Percentiles rank a stretch among this genome's conserved stretches.
phyloP scores from a whole-genome alignment of 139 green algal species.

The Edaphochlamys debaryana region DNA sequence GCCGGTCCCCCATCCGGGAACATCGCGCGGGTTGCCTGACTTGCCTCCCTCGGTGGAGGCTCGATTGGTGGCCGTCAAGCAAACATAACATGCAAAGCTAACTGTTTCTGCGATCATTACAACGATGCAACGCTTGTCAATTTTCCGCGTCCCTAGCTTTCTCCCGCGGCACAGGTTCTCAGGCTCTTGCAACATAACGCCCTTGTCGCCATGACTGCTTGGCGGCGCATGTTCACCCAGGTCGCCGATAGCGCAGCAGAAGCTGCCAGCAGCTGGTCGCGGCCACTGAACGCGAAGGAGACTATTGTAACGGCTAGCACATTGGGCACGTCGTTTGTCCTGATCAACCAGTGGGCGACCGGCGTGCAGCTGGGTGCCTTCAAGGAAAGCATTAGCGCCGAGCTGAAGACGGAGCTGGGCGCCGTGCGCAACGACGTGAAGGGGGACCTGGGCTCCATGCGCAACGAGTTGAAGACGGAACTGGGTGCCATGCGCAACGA shows the following conservation, averaged over 20 bases:
- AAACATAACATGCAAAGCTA: no score
- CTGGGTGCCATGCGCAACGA: not conserved
- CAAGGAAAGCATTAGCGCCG: not conserved
- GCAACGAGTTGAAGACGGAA: not conserved
- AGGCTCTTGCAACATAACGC: conserved; percentile 1
- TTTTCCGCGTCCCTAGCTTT: not conserved
- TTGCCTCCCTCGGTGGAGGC: no score
- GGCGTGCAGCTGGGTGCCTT: not conserved
- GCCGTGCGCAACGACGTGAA: not conserved
- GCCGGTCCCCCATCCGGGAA: no score
- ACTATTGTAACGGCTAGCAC: not conserved
- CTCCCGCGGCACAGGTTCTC: not conserved
- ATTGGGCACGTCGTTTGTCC: not conserved
- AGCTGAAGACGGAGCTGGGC: not conserved
- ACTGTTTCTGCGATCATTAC: no score
- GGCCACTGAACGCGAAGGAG: not conserved
- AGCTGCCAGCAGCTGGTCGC: conserved; percentile 1
- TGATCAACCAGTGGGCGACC: not conserved
- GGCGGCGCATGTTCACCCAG: not conserved
- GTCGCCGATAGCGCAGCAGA: not conserved
- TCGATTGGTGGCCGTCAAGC: no score
- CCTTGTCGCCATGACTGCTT: conserved; percentile 6
- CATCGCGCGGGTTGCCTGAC: no score
- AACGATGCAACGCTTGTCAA: no score
- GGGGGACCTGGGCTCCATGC: not conserved